Percentiles rank a stretch among this genome's conserved stretches.
phyloP scores from a whole-genome alignment of 1,284 basidiomycete species.

The Cryptococcus hybrid region DNA sequence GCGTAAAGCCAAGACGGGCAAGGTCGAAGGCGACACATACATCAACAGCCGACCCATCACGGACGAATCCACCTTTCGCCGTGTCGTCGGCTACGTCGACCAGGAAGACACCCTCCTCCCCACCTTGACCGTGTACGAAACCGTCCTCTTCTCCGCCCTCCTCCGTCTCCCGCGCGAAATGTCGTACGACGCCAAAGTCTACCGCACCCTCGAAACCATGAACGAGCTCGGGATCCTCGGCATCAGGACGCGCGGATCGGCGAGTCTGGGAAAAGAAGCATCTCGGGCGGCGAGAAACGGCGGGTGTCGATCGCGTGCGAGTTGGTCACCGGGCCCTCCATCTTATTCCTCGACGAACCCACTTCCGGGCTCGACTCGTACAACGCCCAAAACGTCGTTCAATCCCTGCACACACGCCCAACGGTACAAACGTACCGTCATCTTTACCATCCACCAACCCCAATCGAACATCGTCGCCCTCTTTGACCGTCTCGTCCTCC shows the following conservation, averaged over 20 bases:
- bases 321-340: constrained; percentile 91
- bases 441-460: constrained; percentile 99
- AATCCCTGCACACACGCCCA: constrained; percentile 79
- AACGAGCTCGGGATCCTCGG: constrained; percentile 89
- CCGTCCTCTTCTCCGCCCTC: constrained; percentile 88
- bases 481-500: constrained; percentile 86
- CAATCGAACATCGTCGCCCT: constrained; percentile 94
- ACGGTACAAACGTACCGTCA: constrained; percentile 89
- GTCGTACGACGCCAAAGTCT: constrained; percentile 90
- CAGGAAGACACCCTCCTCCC: constrained; percentile 97
- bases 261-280: constrained; percentile 72
- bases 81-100: constrained; percentile 90
- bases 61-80: constrained; percentile 70
- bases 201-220: constrained; percentile 91
- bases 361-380: constrained; percentile 92
- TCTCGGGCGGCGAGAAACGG: constrained; percentile 94
- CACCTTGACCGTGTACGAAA: constrained; percentile 97
- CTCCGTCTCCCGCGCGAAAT: constrained; percentile 89
- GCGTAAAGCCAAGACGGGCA: constrained; percentile 78
- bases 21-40: constrained; percentile 69
- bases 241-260: constrained; percentile 88
- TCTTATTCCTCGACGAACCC: constrained; percentile 94
- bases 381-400: constrained; percentile 93
- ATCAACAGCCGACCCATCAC: constrained; percentile 80
- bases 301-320: constrained; percentile 98